A percentile compares a stretch with the other conserved stretches of the same genome.
phyloP scores from a whole-genome alignment of 495 filamentous ascomycete genomes.

The Penicillium atrosanguineum region DNA sequence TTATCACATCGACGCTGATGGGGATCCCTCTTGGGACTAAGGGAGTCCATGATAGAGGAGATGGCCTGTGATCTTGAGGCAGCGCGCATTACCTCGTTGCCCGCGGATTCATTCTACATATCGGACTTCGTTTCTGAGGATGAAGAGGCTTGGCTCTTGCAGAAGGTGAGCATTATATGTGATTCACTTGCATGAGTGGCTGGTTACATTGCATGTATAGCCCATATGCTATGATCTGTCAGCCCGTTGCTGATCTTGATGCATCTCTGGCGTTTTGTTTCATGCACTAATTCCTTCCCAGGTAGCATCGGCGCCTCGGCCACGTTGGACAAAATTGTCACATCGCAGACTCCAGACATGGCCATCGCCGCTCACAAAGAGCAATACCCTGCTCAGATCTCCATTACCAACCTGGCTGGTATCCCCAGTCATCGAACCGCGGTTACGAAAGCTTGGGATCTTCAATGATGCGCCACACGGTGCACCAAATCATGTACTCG shows the following conservation, averaged over 20 bases:
- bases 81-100: slow-evolving; percentile 56
- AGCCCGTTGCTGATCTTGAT: not conserved
- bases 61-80: slow-evolving; percentile 34
- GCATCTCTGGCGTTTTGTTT: not conserved
- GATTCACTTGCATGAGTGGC: not conserved
- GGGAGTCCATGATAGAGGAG: not conserved
- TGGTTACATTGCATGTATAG: not conserved
- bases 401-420: slow-evolving; percentile 76
- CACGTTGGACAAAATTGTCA: slow-evolving; percentile 79
- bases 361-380: slow-evolving; percentile 72
- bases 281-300: slow-evolving; percentile 11
- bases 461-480: slow-evolving; percentile 71
- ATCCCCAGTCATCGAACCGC: slow-evolving; percentile 61
- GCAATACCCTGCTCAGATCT: slow-evolving; percentile 70
- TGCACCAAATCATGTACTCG: slow-evolving; percentile 83
- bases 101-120: slow-evolving; percentile 77
- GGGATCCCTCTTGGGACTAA: not conserved
- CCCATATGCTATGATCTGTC: not conserved
- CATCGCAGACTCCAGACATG: slow-evolving; percentile 88
- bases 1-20: not conserved
- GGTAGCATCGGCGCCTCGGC: slow-evolving; percentile 59
- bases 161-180: slow-evolving; percentile 53
- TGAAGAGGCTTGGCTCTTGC: slow-evolving; percentile 69
- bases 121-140: slow-evolving; percentile 76
- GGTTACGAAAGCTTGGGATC: slow-evolving; percentile 58